phyloP scores from a whole-genome alignment of 139 green algal genomes.

The Tetradesmus obliquus region DNA sequence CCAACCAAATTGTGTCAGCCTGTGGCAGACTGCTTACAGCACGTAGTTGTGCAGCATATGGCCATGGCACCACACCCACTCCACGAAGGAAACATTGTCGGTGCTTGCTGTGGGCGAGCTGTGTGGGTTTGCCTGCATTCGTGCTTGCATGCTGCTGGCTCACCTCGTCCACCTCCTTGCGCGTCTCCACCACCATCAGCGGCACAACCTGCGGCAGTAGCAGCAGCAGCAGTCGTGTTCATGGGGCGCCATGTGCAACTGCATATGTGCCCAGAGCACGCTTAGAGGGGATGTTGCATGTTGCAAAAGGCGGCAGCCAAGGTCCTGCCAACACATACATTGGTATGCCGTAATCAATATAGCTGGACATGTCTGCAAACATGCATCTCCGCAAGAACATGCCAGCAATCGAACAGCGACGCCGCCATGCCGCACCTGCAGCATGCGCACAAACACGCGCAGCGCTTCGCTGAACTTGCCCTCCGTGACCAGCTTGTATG shows the following conservation, averaged over 20 bases:
- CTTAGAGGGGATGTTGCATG: too few species aligned
- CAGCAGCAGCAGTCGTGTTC: not conserved
- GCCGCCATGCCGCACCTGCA: conserved; percentile 69
- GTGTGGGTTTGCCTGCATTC: not conserved
- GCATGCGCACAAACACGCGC: conserved; percentile 83
- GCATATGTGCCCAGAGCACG: too few species aligned
- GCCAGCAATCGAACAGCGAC: not conserved
- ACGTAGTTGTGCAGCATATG: not conserved
- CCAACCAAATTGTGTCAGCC: not conserved
- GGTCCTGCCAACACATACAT: too few species aligned
- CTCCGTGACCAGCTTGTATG: conserved; percentile 96
- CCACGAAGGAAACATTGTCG: too few species aligned
- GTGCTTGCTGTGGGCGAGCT: too few species aligned
- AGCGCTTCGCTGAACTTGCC: conserved; percentile 98
- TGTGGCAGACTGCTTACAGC: not conserved
- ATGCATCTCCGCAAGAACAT: not conserved
- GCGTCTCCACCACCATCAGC: conserved; percentile 90
- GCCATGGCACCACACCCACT: too few species aligned
- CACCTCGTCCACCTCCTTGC: conserved; percentile 92
- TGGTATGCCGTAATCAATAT: too few species aligned
- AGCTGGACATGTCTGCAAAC: not conserved
- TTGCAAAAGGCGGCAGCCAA: too few species aligned
- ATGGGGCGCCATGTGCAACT: not conserved
- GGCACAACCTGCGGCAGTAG: conserved; percentile 70
- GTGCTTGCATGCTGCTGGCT: not conserved